Evolutionary conservation across 805 yeast genomes (phyloP).

Genomic region (Wickerhamomyces mucosus): DNA sequence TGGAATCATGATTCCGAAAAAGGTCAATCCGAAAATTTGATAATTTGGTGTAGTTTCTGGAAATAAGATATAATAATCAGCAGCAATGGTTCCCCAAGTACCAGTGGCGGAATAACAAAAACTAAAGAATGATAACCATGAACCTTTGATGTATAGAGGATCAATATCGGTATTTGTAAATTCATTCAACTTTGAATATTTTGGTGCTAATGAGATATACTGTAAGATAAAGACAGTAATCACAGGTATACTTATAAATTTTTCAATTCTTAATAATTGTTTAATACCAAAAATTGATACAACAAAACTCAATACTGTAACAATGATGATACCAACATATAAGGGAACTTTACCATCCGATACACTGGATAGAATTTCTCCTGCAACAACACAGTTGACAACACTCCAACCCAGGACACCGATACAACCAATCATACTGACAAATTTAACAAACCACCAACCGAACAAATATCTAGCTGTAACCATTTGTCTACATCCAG

Average conservation of each 20-base stretch:
- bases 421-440: slow-evolving; percentile 58
- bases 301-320: slow-evolving; percentile 50
- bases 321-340: slow-evolving; percentile 66
- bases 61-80: slow-evolving; percentile 75
- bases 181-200: slow-evolving; percentile 25
- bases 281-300: slow-evolving; percentile 76
- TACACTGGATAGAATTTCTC: slow-evolving; percentile 64
- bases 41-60: slow-evolving; percentile 59
- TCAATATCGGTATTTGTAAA: slow-evolving; percentile 25
- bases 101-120: slow-evolving; percentile 70
- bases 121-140: slow-evolving; percentile 63
- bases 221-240: slow-evolving; percentile 55
- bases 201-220: slow-evolving; percentile 49
- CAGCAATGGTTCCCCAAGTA: slow-evolving; percentile 84
- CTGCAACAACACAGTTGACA: slow-evolving; percentile 83
- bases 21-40: slow-evolving; percentile 50
- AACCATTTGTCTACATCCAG: slow-evolving; percentile 87
- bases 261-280: slow-evolving; percentile 59
- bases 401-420: slow-evolving; percentile 93
- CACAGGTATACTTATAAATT: slow-evolving; percentile 60
- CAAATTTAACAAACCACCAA: slow-evolving; percentile 73
- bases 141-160: slow-evolving; percentile 44
- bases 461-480: slow-evolving; percentile 75
- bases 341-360: slow-evolving; percentile 59
- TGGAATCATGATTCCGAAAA: slow-evolving; percentile 58